phyloP scores from a whole-genome alignment of 2,329 filamentous ascomycete genomes.

The Trichoderma endophyticum region DNA sequence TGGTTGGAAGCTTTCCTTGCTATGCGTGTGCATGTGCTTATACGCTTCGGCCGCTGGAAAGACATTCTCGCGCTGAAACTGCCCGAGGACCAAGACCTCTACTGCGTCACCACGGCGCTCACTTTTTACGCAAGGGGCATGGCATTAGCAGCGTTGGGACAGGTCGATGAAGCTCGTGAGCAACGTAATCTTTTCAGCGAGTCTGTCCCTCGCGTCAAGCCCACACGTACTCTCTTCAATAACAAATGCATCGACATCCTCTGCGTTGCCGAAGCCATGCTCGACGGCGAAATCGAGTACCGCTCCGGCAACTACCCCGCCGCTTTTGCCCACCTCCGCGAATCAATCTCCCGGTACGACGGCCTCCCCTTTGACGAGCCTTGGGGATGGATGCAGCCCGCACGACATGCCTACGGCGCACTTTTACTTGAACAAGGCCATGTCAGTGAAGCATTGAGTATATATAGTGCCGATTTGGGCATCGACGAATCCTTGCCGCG shows the following conservation, averaged over 20 bases:
- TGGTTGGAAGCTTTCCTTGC: constrained; percentile 71
- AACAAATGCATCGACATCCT: constrained; percentile 55
- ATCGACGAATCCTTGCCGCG: constrained; percentile 59
- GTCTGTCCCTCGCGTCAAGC: constrained; percentile 51
- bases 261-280: constrained; percentile 61
- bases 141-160: constrained; percentile 58
- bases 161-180: constrained; percentile 51
- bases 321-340: constrained; percentile 59
- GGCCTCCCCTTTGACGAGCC: constrained; percentile 68
- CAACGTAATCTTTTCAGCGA: constrained; percentile 50
- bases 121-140: constrained; percentile 66
- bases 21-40: constrained; percentile 64
- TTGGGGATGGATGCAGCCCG: constrained; percentile 78
- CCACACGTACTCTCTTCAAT: constrained; percentile 51
- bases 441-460: constrained; percentile 52
- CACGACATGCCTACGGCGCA: constrained; percentile 67
- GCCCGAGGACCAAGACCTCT: constrained; percentile 58
- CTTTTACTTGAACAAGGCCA: constrained; percentile 64
- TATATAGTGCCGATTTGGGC: constrained; percentile 62
- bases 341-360: constrained; percentile 59
- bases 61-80: constrained; percentile 57
- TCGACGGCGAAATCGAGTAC: constrained; percentile 72
- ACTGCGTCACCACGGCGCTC: constrained; percentile 68
- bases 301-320: constrained; percentile 54
- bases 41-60: constrained; percentile 71